Base-by-base conservation (phyloP, 225 moss, liverwort and hornwort genomes). In the Sphagnum contortum region DNA sequence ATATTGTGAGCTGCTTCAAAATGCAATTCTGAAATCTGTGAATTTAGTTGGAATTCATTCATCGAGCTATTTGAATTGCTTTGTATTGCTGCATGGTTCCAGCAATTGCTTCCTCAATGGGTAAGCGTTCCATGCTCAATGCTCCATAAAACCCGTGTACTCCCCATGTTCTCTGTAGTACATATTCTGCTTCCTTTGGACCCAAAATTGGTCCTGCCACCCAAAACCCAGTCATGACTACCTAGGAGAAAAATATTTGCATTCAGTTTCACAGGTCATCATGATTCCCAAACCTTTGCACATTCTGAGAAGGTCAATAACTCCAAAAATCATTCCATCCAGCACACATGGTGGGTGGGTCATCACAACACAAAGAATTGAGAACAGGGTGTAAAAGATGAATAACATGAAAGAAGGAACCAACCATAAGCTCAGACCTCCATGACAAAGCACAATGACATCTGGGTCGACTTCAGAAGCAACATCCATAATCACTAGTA, bases 111-210 rank as follows among this genome's bases (percentile, higher is more conserved):
- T 82, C 79, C 74, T 92, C 95, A 68, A 92, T 92, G 45, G 92
- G 95, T 61, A 95, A 72, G 52, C 95, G 89, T 71, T 92, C 92
- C 88, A 95, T 83, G 69, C 95, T 95, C 44, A 92, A 95, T 60
- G 95, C 92, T 64, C 95, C 95, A 69, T 92, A 95, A 69, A 95
- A 92, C 48, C 95, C 95, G 60, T 95, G 92, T 62, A 95, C 95
- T 64, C 89, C 88, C 57, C 76, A 79, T 50, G 91, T 92, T 71
- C 88, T 77, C 50, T 83, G 82, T 49, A 95, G 70, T 57, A 95
- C 89, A 63, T 86, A 95, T 55, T 84, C 84, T 13, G 95, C 95
- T 58, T 95, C 95, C 57, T 83, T 82, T 29, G 92, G 89, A 58
- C 89, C 89, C 47, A 92, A 91, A 50, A 95, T 95, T 6, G 92